Evolutionary conservation across 2,329 filamentous ascomycete species (phyloP), one percentile per base, ranked within the genome.

Genomic region (Botrytis galanthina): DNA sequence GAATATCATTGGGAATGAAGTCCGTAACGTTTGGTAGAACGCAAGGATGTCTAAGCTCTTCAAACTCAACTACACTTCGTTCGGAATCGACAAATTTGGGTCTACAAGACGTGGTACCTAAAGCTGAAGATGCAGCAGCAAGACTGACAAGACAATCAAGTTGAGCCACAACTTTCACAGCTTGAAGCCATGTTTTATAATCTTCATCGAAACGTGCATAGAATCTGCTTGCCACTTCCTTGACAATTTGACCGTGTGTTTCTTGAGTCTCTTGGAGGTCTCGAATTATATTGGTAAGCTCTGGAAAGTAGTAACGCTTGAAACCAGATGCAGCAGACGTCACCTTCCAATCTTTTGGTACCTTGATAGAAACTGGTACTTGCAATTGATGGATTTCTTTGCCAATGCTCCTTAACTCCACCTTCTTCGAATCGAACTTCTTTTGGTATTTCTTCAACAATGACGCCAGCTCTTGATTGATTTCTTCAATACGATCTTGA

Each of bases 381-480:
- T 99, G 96, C 18, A 99, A 87, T 83, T 99, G 95, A 83, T 97
- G 98, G 70, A 99, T 93, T 80, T 99, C 96, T 81, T 99, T 99
- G 75, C 96, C 96, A 12, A 97, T 92, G 80, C 98, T 93, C 42
- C 90, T 90, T 78, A 91, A 96, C 80, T 90, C 90, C 75, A 95
- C 87, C 0, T 79, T 79, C 26, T 88, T 92, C 74, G 91, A 94
- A 75, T 92, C 93, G 6, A 98, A 85, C 61, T 94, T 89, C 48
- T 88, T 87, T 75, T 93, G 92, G 77, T 92, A 91, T 78, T 89
- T 87, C 70, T 90, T 89, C 3, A 98, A 84, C 1, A 98, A 83
- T 6, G 86, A 84, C 4, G 95, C 85, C 0, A 99, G 87, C 66
- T 93, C 87, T 6, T 86, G 85, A 80, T 95, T 91, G 78, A 97